These are phyloP conservation scores for Epicoccum sorghinum DNA, from an alignment of 2,329 filamentous ascomycete genomes.

Conservation along the genomic window DNA sequence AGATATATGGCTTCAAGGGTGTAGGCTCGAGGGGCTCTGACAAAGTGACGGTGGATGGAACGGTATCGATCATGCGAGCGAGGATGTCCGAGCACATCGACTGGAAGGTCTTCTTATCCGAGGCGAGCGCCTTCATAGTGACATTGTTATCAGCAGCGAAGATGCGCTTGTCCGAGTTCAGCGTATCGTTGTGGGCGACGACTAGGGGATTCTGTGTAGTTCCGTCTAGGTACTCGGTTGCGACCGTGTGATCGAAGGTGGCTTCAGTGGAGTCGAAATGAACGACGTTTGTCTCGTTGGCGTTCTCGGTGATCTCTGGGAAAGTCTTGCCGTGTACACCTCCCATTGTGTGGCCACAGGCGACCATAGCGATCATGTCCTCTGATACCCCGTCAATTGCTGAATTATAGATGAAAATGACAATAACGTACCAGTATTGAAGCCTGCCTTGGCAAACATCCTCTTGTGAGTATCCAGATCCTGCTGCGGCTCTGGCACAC, in stretches of 20 bases:
- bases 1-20: constrained; percentile 27
- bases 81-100: constrained; percentile 25
- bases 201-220: constrained; percentile 37
- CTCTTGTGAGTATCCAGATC: constrained; percentile 37
- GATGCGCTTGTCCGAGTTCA: constrained; percentile 43
- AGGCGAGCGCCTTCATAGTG: constrained; percentile 38
- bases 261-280: constrained; percentile 33
- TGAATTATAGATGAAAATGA: constrained; percentile 1
- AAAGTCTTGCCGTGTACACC: constrained; percentile 41
- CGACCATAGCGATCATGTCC: constrained; percentile 37
- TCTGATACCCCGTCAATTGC: constrained; percentile 4
- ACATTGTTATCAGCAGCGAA: constrained; percentile 38
- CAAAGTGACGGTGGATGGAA: constrained; percentile 26
- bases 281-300: constrained; percentile 27
- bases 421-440: constrained; percentile 26
- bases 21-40: constrained; percentile 25
- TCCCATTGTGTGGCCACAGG: constrained; percentile 46
- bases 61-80: constrained; percentile 28
- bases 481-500: constrained; percentile 43
- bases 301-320: constrained; percentile 35
- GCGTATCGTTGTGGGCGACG: constrained; percentile 32
- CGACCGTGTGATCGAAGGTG: constrained; percentile 38
- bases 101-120: constrained; percentile 25
- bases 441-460: constrained; percentile 39
- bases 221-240: constrained; percentile 41